Percentiles rank a stretch among this genome's conserved stretches.
These are phyloP conservation scores for Lycium ferocissimum DNA, from an alignment of 257 asterid species.

Conservation along the genomic window DNA sequence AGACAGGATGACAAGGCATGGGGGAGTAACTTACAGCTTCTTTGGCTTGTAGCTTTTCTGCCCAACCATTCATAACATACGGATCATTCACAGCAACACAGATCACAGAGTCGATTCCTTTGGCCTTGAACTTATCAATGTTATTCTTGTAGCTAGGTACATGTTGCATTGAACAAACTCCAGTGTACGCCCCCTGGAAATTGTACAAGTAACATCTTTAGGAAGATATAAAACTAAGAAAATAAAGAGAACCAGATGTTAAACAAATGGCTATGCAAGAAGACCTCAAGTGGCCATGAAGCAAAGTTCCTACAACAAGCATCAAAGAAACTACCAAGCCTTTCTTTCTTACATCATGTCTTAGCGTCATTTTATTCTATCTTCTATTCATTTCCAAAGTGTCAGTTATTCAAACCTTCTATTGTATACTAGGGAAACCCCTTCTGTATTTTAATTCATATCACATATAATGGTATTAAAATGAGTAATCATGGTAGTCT, in stretches of 20 bases:
- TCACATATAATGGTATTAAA: neutral
- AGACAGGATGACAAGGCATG: neutral
- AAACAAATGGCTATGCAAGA: conserved; percentile 10
- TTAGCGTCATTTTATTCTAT: neutral
- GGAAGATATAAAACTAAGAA: conserved; percentile 10
- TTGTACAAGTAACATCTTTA: conserved; percentile 25
- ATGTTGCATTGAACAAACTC: conserved; percentile 88
- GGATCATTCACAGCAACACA: conserved; percentile 96
- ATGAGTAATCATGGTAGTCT: neutral
- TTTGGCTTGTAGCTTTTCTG: conserved; percentile 85
- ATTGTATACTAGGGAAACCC: neutral
- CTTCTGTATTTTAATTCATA: neutral
- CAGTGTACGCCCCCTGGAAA: conserved; percentile 87
- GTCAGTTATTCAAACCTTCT: neutral
- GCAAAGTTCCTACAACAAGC: neutral
- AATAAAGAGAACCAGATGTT: neutral
- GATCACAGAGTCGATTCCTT: conserved; percentile 88
- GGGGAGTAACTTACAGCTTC: conserved; percentile 67
- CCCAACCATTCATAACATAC: conserved; percentile 87
- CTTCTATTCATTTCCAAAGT: neutral
- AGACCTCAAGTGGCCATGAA: neutral
- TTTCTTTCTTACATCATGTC: conserved; percentile 18
- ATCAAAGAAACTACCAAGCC: neutral
- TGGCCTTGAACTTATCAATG: conserved; percentile 77
- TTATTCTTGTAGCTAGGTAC: conserved; percentile 94